These are phyloP conservation scores for Aspergillus fijiensis DNA, from an alignment of 2,329 filamentous ascomycete species.

Conservation along the genomic window DNA sequence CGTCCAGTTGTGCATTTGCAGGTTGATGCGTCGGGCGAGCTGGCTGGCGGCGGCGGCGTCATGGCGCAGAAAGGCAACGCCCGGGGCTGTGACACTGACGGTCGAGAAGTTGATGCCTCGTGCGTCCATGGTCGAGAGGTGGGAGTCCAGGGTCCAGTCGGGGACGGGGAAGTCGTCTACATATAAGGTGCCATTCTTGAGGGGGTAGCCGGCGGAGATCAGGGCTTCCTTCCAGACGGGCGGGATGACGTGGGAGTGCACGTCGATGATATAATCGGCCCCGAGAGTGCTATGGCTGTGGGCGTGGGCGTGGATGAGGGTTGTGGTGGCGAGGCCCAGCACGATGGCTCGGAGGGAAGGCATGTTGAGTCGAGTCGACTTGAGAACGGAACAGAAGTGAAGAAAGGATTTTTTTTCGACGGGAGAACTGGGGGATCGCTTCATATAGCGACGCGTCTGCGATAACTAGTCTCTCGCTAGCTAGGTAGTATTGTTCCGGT, in stretches of 20 bases:
- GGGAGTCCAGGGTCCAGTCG: constrained; percentile 1
- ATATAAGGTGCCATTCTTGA: neutral
- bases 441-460: no score
- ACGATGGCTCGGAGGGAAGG: neutral
- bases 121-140: neutral
- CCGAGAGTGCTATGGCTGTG: neutral
- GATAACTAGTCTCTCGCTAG: no score
- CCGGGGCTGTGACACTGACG: constrained; percentile 1
- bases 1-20: no score
- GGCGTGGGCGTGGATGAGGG: neutral
- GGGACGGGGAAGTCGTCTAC: constrained; percentile 2
- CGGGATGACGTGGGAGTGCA: constrained; percentile 16
- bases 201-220: neutral
- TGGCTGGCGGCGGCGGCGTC: neutral
- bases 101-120: constrained; percentile 2
- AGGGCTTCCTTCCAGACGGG: neutral
- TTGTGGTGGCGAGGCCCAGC: neutral
- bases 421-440: no score
- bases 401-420: no score
- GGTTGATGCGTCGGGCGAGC: no score
- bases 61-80: neutral
- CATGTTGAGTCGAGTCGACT: neutral
- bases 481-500: no score
- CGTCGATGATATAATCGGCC: constrained; percentile 15
- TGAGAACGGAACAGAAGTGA: no score